Conservation (phyloP, 2,329 filamentous ascomycete species). For the Colletotrichum lupini region DNA sequence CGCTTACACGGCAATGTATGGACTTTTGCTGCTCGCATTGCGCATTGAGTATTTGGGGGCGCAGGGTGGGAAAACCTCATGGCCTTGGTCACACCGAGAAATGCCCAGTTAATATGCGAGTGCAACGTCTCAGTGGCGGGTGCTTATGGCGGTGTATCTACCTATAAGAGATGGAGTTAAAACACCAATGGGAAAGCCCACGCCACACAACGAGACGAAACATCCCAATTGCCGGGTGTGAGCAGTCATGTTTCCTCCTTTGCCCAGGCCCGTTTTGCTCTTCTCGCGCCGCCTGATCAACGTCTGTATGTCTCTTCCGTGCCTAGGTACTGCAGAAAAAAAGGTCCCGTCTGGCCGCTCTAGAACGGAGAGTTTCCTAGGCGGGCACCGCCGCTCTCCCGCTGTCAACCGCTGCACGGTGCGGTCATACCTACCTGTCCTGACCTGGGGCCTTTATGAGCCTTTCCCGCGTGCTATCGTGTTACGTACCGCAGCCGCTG, state of each 20-base stretch:
- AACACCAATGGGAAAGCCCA: not conserved
- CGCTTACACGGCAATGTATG: not conserved
- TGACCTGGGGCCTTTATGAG: not conserved
- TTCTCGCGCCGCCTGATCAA: too few species aligned
- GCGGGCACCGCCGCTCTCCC: slow-evolving; percentile 15
- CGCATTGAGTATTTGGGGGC: not conserved
- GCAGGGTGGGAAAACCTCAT: not conserved
- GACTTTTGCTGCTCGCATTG: not conserved
- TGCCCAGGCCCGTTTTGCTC: not conserved
- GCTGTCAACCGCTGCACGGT: slow-evolving; percentile 31
- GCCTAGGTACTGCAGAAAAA: not conserved
- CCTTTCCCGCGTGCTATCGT: not conserved
- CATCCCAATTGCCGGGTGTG: not conserved
- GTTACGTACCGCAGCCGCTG: not conserved
- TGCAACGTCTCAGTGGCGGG: slow-evolving; percentile 15
- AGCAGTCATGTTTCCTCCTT: not conserved
- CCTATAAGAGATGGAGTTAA: not conserved
- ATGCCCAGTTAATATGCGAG: not conserved
- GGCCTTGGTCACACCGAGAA: not conserved
- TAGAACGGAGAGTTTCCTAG: not conserved
- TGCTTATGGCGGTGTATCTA: not conserved
- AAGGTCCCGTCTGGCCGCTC: not conserved
- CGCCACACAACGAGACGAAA: not conserved
- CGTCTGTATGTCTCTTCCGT: too few species aligned
- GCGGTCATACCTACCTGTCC: slow-evolving; percentile 21